phyloP scores from a whole-genome alignment of 306 rosid genomes.

The Fragaria nilgerrensis region DNA sequence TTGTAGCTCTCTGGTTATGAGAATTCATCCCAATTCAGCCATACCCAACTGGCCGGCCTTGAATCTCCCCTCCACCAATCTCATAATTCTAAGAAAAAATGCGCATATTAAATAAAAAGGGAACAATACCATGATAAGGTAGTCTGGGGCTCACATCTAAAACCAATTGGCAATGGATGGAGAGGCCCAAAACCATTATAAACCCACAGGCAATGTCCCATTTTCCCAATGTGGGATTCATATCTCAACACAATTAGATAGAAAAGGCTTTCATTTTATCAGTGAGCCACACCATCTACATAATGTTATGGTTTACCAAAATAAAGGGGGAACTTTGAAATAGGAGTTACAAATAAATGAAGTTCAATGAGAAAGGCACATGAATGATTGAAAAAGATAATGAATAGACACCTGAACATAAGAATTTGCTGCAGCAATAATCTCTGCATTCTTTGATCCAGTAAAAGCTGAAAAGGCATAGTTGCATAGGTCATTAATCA shows the following conservation, averaged over 20 bases:
- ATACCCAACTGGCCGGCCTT: not conserved
- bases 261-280: not conserved
- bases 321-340: not conserved
- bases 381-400: not conserved
- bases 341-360: not conserved
- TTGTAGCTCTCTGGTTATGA: not conserved
- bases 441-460: conserved; percentile 64
- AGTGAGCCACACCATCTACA: not conserved
- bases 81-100: not conserved
- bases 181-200: no score
- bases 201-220: no score
- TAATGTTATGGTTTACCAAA: not conserved
- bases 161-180: no score
- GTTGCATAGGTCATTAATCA: conserved; percentile 32
- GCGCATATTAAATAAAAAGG: not conserved
- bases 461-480: conserved; percentile 63
- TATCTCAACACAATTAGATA: not conserved
- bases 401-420: conserved; percentile 67
- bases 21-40: not conserved
- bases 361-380: not conserved
- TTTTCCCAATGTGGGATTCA: no score
- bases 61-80: not conserved
- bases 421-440: conserved; percentile 78
- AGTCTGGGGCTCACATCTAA: no score
- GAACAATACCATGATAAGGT: not conserved